Evolutionary conservation across 2,329 filamentous ascomycete genomes (phyloP).

Genomic region (Colletotrichum aenigma): DNA sequence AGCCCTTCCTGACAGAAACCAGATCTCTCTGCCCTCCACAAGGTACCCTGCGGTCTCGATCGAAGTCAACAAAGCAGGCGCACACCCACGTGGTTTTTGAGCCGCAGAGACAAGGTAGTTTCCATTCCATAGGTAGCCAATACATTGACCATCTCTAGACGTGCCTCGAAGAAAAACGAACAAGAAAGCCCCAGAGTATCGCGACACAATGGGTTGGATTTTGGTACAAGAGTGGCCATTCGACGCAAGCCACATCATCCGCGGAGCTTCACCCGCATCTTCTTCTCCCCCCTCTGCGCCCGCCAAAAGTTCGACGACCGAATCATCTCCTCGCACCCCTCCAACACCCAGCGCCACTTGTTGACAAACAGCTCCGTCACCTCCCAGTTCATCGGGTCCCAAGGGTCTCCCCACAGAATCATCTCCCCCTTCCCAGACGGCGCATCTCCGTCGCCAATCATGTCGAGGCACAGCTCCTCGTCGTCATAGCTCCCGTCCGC

Average conservation of each 20-base stretch:
- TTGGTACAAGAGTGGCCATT: not conserved
- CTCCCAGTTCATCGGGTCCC: slow-evolving; percentile 50
- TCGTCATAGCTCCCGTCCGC: slow-evolving; percentile 20
- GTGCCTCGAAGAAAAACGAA: not conserved
- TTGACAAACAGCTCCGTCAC: slow-evolving; percentile 44
- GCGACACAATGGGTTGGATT: not conserved
- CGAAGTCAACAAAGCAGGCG: not conserved
- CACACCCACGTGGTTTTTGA: not conserved
- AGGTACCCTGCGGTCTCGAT: not conserved
- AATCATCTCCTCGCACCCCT: slow-evolving; percentile 40
- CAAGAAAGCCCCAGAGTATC: too few relatives aligned
- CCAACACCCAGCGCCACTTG: slow-evolving; percentile 47
- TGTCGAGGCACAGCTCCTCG: slow-evolving; percentile 14
- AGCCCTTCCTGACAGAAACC: not conserved
- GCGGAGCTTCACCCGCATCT: not conserved
- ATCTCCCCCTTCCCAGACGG: slow-evolving; percentile 31
- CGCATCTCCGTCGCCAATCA: not conserved
- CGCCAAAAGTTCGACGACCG: slow-evolving; percentile 40
- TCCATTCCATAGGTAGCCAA: not conserved
- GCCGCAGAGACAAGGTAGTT: not conserved
- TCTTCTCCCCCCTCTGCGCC: not conserved
- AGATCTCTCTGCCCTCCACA: not conserved
- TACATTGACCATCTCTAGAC: not conserved
- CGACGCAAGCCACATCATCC: not conserved
- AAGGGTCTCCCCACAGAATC: slow-evolving; percentile 54